Conservation (phyloP, 495 filamentous ascomycete genomes). For the Talaromyces wortmannii region DNA sequence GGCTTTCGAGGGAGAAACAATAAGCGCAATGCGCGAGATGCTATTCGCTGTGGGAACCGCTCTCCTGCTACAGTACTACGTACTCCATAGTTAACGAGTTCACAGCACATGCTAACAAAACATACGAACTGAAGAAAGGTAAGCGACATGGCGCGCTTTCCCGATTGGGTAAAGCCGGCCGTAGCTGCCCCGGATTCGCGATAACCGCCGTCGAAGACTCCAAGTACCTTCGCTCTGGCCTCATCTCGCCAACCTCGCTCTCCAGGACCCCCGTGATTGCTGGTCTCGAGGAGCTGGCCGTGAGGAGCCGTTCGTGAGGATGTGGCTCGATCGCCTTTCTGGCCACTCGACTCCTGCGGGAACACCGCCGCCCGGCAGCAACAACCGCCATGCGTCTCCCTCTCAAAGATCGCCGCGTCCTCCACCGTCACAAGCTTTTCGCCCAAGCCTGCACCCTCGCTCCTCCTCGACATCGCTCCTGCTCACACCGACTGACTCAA, state of each 20-base stretch:
- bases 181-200: background rate
- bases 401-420: slow-evolving; percentile 56
- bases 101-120: no score
- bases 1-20: no score
- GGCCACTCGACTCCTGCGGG: slow-evolving; percentile 60
- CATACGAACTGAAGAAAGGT: no score
- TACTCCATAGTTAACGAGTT: no score
- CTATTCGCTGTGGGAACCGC: no score
- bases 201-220: background rate
- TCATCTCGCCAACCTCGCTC: background rate
- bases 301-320: slow-evolving; percentile 24
- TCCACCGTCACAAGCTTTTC: slow-evolving; percentile 44
- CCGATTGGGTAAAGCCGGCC: background rate
- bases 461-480: slow-evolving; percentile 62
- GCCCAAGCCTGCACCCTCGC: slow-evolving; percentile 55
- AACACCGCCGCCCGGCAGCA: slow-evolving; percentile 50
- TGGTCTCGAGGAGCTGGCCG: background rate
- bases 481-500: slow-evolving; percentile 61
- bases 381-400: slow-evolving; percentile 63
- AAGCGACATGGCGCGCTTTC: background rate
- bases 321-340: slow-evolving; percentile 88
- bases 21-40: no score
- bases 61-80: no score
- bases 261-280: background rate
- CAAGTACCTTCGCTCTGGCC: background rate